These are phyloP conservation scores for Pestalotiopsis sp. DNA, from an alignment of 2,329 filamentous ascomycete species.

Conservation along the genomic window DNA sequence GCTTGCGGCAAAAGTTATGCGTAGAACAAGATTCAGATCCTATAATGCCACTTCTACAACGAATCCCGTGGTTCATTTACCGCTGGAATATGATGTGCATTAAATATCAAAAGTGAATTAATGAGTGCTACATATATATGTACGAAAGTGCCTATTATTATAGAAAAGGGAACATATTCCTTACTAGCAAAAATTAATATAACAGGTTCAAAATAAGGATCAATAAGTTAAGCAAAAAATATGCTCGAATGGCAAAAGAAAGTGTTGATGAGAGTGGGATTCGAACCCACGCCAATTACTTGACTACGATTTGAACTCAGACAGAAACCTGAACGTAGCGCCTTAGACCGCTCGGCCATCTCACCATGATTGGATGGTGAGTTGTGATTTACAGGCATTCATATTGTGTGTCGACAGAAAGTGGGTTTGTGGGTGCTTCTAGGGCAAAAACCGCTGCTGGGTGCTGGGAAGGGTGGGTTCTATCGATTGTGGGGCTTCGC, in stretches of 20 bases:
- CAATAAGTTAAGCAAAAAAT: background rate
- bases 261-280: slow-evolving; percentile 10
- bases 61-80: too few species aligned
- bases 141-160: too few species aligned
- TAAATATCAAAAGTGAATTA: background rate
- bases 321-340: slow-evolving; percentile 3
- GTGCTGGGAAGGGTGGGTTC: background rate
- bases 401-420: background rate
- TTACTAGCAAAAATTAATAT: background rate
- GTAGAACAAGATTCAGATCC: too few species aligned
- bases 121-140: too few species aligned
- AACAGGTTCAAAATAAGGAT: background rate
- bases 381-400: background rate
- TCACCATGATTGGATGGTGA: background rate
- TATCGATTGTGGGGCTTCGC: background rate
- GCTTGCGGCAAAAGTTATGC: too few species aligned
- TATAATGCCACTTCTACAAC: too few species aligned
- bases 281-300: slow-evolving; percentile 7
- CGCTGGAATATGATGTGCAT: background rate
- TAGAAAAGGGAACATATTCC: too few species aligned
- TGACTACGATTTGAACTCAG: background rate
- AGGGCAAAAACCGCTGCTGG: background rate
- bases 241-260: background rate
- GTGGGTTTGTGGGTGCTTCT: background rate
- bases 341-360: slow-evolving; percentile 11